These are phyloP conservation scores for Russula earlei DNA, from an alignment of 768 basidiomycete genomes.

Conservation along the genomic window DNA sequence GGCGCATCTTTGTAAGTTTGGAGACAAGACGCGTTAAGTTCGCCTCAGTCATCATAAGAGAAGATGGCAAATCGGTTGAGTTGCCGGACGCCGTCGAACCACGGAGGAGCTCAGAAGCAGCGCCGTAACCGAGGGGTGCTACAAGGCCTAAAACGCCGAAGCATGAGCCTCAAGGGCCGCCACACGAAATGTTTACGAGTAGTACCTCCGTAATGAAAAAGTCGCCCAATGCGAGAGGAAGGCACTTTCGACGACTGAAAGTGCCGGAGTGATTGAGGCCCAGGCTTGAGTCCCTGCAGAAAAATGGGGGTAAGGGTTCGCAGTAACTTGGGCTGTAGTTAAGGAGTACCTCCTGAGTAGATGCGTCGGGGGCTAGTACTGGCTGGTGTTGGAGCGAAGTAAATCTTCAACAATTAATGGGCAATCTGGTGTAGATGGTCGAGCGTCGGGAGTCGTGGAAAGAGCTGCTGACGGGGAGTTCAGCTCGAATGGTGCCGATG, in stretches of 20 bases:
- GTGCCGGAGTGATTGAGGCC: constrained; percentile 28
- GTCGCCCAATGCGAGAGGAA: constrained; percentile 75
- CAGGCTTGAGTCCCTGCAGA: not conserved
- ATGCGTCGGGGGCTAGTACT: not conserved
- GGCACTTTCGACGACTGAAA: constrained; percentile 83
- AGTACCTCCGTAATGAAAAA: constrained; percentile 91
- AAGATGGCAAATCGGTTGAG: constrained; percentile 27
- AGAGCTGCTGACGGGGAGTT: not conserved
- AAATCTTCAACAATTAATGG: no score
- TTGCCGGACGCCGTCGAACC: constrained; percentile 37
- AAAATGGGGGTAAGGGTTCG: not conserved
- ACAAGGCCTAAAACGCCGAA: constrained; percentile 57
- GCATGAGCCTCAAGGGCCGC: not conserved
- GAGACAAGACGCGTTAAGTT: constrained; percentile 85
- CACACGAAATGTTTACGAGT: not conserved
- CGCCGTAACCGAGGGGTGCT: constrained; percentile 81
- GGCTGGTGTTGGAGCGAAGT: not conserved
- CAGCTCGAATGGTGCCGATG: not conserved
- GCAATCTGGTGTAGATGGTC: not conserved
- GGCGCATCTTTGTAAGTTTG: constrained; percentile 92
- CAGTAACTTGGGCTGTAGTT: not conserved
- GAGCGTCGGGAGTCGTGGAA: not conserved
- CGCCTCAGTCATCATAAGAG: constrained; percentile 81
- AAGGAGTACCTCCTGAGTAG: constrained; percentile 18
- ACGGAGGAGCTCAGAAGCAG: constrained; percentile 76